Evolutionary conservation across 2,329 filamentous ascomycete genomes (phyloP).

Genomic region (Colletotrichum chrysophilum): DNA sequence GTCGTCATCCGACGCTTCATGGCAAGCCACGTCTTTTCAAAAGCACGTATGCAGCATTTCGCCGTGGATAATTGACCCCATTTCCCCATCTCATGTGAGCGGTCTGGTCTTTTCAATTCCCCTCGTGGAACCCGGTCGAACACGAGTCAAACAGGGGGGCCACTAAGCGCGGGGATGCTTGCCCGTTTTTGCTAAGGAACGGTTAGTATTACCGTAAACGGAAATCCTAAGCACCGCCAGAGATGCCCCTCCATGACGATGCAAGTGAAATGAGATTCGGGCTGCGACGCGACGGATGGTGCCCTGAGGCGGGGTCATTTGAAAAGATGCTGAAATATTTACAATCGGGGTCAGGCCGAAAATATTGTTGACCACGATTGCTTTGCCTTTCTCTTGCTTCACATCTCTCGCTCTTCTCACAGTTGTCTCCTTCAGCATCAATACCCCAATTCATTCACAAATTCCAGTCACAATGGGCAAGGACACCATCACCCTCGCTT

Average conservation of each 20-base stretch:
- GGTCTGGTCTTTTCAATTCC: not conserved
- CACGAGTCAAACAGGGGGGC: conserved; percentile 11
- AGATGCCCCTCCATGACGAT: not conserved
- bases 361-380: not conserved
- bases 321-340: not conserved
- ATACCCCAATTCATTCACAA: not conserved
- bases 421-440: not conserved
- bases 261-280: not conserved
- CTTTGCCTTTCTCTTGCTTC: not conserved
- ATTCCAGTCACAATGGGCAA: conserved; percentile 10
- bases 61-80: not conserved
- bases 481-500: conserved; percentile 50
- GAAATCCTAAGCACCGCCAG: not conserved
- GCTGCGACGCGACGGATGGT: not conserved
- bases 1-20: not conserved
- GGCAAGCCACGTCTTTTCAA: not conserved
- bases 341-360: not conserved
- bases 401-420: not conserved
- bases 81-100: not conserved
- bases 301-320: not conserved
- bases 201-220: not conserved
- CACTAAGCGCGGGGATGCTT: conserved; percentile 13
- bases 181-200: not conserved
- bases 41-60: not conserved
- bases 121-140: not conserved